These are phyloP conservation scores for Kluyveromyces siamensis DNA, from an alignment of 805 yeast genomes.

Conservation along the genomic window DNA sequence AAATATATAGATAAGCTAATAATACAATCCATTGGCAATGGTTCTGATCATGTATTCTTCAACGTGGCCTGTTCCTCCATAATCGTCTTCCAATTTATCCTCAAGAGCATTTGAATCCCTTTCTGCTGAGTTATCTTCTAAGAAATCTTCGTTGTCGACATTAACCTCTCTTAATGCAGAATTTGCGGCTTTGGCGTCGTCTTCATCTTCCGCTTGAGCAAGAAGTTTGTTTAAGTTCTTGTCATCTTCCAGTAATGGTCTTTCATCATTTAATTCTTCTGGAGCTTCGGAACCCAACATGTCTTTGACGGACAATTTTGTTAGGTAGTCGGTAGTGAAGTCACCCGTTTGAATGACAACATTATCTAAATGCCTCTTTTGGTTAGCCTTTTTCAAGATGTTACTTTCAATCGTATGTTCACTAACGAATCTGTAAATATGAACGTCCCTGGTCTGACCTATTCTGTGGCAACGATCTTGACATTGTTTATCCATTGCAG, in stretches of 20 bases:
- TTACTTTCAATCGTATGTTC: constrained; percentile 95
- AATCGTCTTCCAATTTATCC: constrained; percentile 28
- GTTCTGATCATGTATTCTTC: constrained; percentile 95
- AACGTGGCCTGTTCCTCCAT: constrained; percentile 61
- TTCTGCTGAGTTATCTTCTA: constrained; percentile 31
- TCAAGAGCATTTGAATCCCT: constrained; percentile 6
- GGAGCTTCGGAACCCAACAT: constrained; percentile 50
- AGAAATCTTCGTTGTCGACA: constrained; percentile 79
- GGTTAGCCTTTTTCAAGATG: constrained; percentile 87
- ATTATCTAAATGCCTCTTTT: constrained; percentile 85
- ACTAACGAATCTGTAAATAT: constrained; percentile 90
- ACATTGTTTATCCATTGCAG: constrained; percentile 98
- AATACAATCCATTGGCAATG: constrained; percentile 75
- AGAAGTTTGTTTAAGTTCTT: constrained; percentile 49
- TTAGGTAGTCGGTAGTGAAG: constrained; percentile 93
- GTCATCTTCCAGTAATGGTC: constrained; percentile 28
- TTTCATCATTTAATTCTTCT: constrained; percentile 31
- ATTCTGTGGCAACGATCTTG: constrained; percentile 99
- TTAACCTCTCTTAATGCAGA: constrained; percentile 80
- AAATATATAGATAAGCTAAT: constrained; percentile 8
- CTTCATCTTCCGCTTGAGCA: constrained; percentile 94
- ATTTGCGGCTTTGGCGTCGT: constrained; percentile 80
- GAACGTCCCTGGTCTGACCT: constrained; percentile 97
- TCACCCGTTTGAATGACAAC: constrained; percentile 97
- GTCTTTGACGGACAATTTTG: constrained; percentile 78